Evolutionary conservation across 2,329 filamentous ascomycete genomes (phyloP).

Genomic region (Plectosphaerella cucumerina): DNA sequence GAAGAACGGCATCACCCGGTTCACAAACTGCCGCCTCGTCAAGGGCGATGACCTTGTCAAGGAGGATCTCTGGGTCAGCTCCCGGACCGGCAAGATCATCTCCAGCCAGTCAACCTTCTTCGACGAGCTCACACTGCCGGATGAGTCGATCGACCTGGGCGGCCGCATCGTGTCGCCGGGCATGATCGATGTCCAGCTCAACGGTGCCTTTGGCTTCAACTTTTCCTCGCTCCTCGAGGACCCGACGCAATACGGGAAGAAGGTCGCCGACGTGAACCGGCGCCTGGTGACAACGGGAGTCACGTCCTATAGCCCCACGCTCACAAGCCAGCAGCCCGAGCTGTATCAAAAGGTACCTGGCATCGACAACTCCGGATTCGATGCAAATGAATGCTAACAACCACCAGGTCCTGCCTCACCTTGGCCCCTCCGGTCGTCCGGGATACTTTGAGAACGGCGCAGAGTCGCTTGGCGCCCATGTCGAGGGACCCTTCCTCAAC

Average conservation of each 20-base stretch:
- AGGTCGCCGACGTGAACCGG: conserved; percentile 67
- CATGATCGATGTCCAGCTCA: conserved; percentile 87
- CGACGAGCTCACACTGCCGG: conserved; percentile 63
- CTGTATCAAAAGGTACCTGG: conserved; percentile 76
- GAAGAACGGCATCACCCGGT: conserved; percentile 67
- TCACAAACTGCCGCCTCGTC: conserved; percentile 82
- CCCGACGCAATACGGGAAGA: conserved; percentile 65
- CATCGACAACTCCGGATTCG: conserved; percentile 4
- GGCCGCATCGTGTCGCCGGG: conserved; percentile 83
- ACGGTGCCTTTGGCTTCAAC: conserved; percentile 90
- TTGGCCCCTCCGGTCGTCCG: conserved; percentile 64
- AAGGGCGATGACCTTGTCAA: conserved; percentile 63
- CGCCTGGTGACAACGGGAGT: conserved; percentile 74
- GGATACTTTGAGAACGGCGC: conserved; percentile 65
- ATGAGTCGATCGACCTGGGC: conserved; percentile 71
- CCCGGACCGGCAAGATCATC: conserved; percentile 75
- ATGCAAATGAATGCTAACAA: conserved; percentile 1
- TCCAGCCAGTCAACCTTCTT: conserved; percentile 66
- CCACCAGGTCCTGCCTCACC: conserved; percentile 62
- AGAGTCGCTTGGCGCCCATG: conserved; percentile 85
- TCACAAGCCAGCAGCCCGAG: conserved; percentile 75
- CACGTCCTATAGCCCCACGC: conserved; percentile 81
- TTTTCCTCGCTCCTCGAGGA: conserved; percentile 75
- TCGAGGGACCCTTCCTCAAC: conserved; percentile 85
- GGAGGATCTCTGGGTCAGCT: conserved; percentile 87